These are phyloP conservation scores for Kluyveromyces nonfermentans DNA, from an alignment of 805 yeast genomes.

Conservation along the genomic window DNA sequence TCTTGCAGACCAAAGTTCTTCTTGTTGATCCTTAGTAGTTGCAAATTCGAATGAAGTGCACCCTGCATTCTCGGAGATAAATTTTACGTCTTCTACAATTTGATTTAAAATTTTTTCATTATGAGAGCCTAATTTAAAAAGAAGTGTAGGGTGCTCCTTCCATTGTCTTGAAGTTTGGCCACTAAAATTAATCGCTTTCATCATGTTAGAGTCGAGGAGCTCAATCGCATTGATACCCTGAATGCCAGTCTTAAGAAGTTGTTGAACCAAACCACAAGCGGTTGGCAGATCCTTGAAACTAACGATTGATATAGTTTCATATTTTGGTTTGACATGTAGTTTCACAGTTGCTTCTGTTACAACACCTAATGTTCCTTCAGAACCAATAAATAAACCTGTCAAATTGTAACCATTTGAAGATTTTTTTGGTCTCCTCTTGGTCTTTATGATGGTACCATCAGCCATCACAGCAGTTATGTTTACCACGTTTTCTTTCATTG, in stretches of 20 bases:
- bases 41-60: slow-evolving; percentile 54
- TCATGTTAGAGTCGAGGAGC: slow-evolving; percentile 60
- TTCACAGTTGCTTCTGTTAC: slow-evolving; percentile 63
- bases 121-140: slow-evolving; percentile 66
- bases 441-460: slow-evolving; percentile 73
- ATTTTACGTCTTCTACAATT: slow-evolving; percentile 40
- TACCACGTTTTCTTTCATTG: slow-evolving; percentile 75
- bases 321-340: slow-evolving; percentile 49
- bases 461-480: slow-evolving; percentile 72
- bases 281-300: slow-evolving; percentile 55
- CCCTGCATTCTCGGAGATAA: slow-evolving; percentile 37
- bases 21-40: slow-evolving; percentile 49
- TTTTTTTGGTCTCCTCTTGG: slow-evolving; percentile 69
- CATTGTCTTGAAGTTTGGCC: slow-evolving; percentile 46
- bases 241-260: slow-evolving; percentile 57
- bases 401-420: slow-evolving; percentile 75
- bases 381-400: slow-evolving; percentile 68
- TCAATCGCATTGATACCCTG: slow-evolving; percentile 72
- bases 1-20: slow-evolving; percentile 75
- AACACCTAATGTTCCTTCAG: slow-evolving; percentile 73
- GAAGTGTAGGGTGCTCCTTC: slow-evolving; percentile 63
- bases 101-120: slow-evolving; percentile 39
- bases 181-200: slow-evolving; percentile 57
- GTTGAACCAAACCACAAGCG: slow-evolving; percentile 62
- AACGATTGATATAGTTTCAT: slow-evolving; percentile 63